Conservation (phyloP, 2,329 filamentous ascomycete genomes). For the Chalaropsis ovoidea region DNA sequence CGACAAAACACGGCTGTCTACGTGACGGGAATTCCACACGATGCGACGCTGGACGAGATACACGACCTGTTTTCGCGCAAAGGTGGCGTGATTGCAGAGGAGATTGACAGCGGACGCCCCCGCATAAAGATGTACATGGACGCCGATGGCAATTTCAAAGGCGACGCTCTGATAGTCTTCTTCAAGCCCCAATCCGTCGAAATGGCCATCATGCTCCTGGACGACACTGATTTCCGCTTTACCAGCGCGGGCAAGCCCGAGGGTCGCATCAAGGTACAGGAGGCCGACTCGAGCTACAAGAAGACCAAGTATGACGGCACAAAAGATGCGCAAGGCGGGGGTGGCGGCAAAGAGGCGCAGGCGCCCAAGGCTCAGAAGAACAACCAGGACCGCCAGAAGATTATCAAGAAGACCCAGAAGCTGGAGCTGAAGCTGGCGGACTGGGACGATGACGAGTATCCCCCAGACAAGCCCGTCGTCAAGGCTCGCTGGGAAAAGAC, state of each 20-base stretch:
- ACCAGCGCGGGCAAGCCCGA: slow-evolving; percentile 41
- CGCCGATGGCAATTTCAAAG: slow-evolving; percentile 75
- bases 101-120: slow-evolving; percentile 77
- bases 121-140: slow-evolving; percentile 91
- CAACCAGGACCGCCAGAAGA: slow-evolving; percentile 70
- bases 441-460: slow-evolving; percentile 77
- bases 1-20: slow-evolving; percentile 82
- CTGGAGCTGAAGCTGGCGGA: slow-evolving; percentile 85
- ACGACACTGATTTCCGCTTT: slow-evolving; percentile 72
- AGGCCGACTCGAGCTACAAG: slow-evolving; percentile 86
- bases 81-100: slow-evolving; percentile 84
- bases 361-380: slow-evolving; percentile 37
- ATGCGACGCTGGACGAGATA: slow-evolving; percentile 72
- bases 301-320: slow-evolving; percentile 58
- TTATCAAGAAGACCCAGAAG: slow-evolving; percentile 84
- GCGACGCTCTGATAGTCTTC: slow-evolving; percentile 85
- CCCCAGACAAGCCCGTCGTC: slow-evolving; percentile 35
- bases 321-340: slow-evolving; percentile 35
- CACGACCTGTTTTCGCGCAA: slow-evolving; percentile 71
- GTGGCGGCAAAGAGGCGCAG: slow-evolving; percentile 27
- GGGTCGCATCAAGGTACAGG: slow-evolving; percentile 68
- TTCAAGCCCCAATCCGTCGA: slow-evolving; percentile 91
- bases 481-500: slow-evolving; percentile 60
- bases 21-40: slow-evolving; percentile 73
- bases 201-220: slow-evolving; percentile 68